phyloP scores from a whole-genome alignment of 176 grass and related monocot genomes.

The Musa troglodytarum region DNA sequence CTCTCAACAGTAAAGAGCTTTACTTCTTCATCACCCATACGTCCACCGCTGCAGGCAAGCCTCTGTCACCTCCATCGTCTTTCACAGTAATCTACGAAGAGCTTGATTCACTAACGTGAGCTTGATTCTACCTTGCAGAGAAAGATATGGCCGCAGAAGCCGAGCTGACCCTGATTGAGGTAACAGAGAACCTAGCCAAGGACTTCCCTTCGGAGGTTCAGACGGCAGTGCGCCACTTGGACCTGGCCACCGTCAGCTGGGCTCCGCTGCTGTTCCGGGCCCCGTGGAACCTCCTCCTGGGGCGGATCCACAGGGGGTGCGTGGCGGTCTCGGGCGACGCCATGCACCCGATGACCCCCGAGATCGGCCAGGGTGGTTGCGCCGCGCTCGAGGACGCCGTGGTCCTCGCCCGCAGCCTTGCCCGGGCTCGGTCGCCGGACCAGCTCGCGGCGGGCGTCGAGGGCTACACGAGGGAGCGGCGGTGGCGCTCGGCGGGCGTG shows the following conservation, averaged over 20 bases:
- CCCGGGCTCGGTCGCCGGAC: neutral
- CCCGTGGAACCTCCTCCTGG: slow-evolving; percentile 27
- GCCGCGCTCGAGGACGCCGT: slow-evolving; percentile 36
- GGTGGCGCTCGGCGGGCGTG: slow-evolving; percentile 23
- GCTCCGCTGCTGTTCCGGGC: slow-evolving; percentile 21
- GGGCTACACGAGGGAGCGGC: slow-evolving; percentile 15
- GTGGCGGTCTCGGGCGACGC: slow-evolving; percentile 35
- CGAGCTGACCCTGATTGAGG: slow-evolving; percentile 4
- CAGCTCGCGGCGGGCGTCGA: slow-evolving; percentile 11
- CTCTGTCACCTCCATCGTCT: neutral
- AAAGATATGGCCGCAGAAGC: slow-evolving; percentile 25
- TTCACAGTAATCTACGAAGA: too few relatives aligned
- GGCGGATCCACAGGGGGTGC: slow-evolving; percentile 6
- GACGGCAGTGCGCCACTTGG: slow-evolving; percentile 1
- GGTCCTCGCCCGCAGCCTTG: slow-evolving; percentile 20
- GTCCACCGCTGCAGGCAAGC: slow-evolving; percentile 10
- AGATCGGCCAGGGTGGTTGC: slow-evolving; percentile 31
- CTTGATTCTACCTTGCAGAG: slow-evolving; percentile 3
- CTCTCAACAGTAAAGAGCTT: slow-evolving; percentile 23
- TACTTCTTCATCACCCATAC: slow-evolving; percentile 37
- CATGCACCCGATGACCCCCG: slow-evolving; percentile 23
- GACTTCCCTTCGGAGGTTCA: slow-evolving; percentile 16
- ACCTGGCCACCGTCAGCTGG: slow-evolving; percentile 10
- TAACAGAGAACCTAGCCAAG: slow-evolving; percentile 9
- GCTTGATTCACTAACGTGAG: too few relatives aligned